These are phyloP conservation scores for Alternaria infectoria DNA, from an alignment of 2,329 filamentous ascomycete genomes.

Conservation along the genomic window DNA sequence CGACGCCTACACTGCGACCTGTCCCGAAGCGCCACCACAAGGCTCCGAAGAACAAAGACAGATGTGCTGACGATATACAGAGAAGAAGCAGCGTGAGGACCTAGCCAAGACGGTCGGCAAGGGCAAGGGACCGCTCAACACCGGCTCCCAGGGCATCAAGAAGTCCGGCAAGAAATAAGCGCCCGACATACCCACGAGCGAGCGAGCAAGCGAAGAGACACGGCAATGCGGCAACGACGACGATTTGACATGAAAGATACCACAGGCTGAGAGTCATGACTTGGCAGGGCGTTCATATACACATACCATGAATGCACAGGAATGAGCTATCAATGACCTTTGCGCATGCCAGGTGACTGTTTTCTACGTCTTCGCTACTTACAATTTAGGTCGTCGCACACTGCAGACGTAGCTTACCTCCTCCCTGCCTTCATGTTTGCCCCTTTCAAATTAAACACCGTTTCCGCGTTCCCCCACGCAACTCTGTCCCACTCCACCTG, in stretches of 20 bases:
- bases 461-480: constrained; percentile 59
- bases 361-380: not conserved
- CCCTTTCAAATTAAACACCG: constrained; percentile 25
- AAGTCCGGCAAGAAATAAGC: constrained; percentile 92
- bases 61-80: constrained; percentile 33
- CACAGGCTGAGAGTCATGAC: constrained; percentile 31
- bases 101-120: constrained; percentile 78
- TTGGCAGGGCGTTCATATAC: constrained; percentile 25
- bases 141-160: constrained; percentile 89
- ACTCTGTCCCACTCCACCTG: constrained; percentile 58
- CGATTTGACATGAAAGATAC: constrained; percentile 35
- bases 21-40: not conserved
- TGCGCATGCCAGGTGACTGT: not conserved
- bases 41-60: not conserved
- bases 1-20: not conserved
- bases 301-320: constrained; percentile 28
- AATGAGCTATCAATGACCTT: constrained; percentile 1
- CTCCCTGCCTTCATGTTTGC: not conserved
- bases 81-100: constrained; percentile 68
- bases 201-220: not conserved
- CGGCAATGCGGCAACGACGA: constrained; percentile 13
- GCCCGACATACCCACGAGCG: not conserved
- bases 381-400: not conserved
- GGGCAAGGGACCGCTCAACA: constrained; percentile 84
- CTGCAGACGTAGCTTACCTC: not conserved